These are phyloP conservation scores for Bremia lactucae DNA, from an alignment of 352 stramenopile species.

Conservation along the genomic window DNA sequence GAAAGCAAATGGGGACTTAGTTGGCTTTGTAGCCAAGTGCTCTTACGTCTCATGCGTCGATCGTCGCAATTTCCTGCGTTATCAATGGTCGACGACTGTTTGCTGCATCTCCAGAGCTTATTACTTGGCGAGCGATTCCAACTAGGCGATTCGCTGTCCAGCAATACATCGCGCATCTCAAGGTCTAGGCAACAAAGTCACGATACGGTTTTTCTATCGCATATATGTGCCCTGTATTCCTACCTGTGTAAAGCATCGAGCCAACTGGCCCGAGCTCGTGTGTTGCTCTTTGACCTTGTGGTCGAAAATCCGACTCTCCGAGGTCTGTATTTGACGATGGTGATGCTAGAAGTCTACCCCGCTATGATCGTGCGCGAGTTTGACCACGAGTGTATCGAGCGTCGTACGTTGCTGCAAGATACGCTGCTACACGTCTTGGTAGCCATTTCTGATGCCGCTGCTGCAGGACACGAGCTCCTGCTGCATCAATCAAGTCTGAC, in stretches of 20 bases:
- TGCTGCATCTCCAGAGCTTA: slow-evolving; percentile 12
- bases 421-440: slow-evolving; percentile 23
- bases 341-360: slow-evolving; percentile 28
- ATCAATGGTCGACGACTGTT: slow-evolving; percentile 18
- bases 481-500: slow-evolving; percentile 21
- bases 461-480: slow-evolving; percentile 22
- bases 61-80: not conserved
- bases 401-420: slow-evolving; percentile 15
- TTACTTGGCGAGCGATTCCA: slow-evolving; percentile 9
- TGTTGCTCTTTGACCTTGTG: slow-evolving; percentile 39
- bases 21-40: slow-evolving; percentile 19
- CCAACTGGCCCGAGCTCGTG: slow-evolving; percentile 16
- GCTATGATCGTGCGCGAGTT: slow-evolving; percentile 23
- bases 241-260: slow-evolving; percentile 20
- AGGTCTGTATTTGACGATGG: slow-evolving; percentile 28
- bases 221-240: slow-evolving; percentile 30
- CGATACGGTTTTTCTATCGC: slow-evolving; percentile 31
- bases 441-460: slow-evolving; percentile 13
- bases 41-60: slow-evolving; percentile 8
- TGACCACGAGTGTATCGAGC: slow-evolving; percentile 19
- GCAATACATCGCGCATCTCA: slow-evolving; percentile 1
- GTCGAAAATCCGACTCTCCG: slow-evolving; percentile 28
- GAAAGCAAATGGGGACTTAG: slow-evolving; percentile 11
- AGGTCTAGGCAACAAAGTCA: slow-evolving; percentile 11
- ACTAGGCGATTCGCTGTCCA: slow-evolving; percentile 7